Conservation (phyloP, 768 basidiomycete genomes). For the Xerocomus potaroensis region DNA sequence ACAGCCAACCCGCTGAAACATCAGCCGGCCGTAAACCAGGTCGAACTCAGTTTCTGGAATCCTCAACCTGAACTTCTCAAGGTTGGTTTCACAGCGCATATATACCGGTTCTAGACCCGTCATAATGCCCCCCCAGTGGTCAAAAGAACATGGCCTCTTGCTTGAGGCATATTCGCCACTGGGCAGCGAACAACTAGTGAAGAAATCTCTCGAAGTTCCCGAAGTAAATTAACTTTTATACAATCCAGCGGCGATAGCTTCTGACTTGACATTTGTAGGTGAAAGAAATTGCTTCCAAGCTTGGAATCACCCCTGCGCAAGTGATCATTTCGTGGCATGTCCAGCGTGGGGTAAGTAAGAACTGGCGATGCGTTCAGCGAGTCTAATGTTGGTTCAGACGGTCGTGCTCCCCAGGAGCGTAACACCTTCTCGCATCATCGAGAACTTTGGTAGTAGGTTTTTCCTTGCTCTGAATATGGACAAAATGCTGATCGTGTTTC, state of each 20-base stretch:
- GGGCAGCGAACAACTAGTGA: conserved; percentile 57
- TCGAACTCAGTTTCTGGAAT: conserved; percentile 74
- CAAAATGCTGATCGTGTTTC: neutral
- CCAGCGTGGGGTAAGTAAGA: conserved; percentile 59
- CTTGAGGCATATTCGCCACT: conserved; percentile 78
- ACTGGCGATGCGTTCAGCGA: neutral
- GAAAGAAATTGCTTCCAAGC: conserved; percentile 52
- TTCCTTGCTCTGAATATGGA: neutral
- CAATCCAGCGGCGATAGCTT: neutral
- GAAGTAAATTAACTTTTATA: too few relatives aligned
- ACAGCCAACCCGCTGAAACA: conserved; percentile 58
- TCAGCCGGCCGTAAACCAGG: conserved; percentile 69
- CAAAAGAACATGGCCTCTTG: conserved; percentile 58
- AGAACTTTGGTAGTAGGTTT: conserved; percentile 59
- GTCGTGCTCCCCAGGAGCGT: conserved; percentile 78
- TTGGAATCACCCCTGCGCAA: conserved; percentile 71
- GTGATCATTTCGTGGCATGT: conserved; percentile 74
- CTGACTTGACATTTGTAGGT: conserved; percentile 32
- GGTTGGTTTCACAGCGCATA: conserved; percentile 30
- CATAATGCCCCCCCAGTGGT: conserved; percentile 45
- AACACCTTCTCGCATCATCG: conserved; percentile 58
- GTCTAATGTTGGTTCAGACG: conserved; percentile 37
- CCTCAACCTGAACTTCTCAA: conserved; percentile 74
- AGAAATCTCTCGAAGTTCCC: conserved; percentile 53
- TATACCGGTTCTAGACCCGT: neutral